These are phyloP conservation scores for Cercospora citrullina DNA, from an alignment of 2,329 filamentous ascomycete genomes.

Conservation along the genomic window DNA sequence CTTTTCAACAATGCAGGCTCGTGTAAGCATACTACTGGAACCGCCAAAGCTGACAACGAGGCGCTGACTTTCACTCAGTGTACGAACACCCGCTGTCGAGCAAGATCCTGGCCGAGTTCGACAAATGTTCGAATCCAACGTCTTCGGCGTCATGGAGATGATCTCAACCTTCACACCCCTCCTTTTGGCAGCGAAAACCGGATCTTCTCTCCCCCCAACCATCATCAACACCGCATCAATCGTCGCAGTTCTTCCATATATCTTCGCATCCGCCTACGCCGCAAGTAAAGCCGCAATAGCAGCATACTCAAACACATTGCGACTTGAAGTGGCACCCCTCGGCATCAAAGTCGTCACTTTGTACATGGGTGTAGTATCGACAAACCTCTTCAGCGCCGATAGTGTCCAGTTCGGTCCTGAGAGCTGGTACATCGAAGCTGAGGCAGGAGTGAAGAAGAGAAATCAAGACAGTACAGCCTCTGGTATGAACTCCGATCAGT, in stretches of 20 bases:
- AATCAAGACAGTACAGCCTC: neutral
- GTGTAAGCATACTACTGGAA: neutral
- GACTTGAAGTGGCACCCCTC: neutral
- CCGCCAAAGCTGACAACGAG: neutral
- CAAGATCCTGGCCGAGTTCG: neutral
- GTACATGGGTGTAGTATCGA: neutral
- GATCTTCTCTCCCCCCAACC: neutral
- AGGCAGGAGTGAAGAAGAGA: neutral
- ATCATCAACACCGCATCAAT: neutral
- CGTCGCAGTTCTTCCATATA: neutral
- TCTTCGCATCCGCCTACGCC: neutral
- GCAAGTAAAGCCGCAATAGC: neutral
- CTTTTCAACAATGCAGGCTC: neutral
- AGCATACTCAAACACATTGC: neutral
- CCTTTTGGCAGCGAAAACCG: neutral
- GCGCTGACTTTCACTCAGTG: neutral
- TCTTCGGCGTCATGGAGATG: neutral
- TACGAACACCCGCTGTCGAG: neutral
- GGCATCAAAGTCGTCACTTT: neutral
- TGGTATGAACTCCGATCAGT: neutral
- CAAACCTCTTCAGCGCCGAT: neutral
- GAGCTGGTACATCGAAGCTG: neutral
- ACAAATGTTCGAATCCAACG: neutral
- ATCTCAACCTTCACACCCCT: neutral
- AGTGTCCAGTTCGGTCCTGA: neutral